These are phyloP conservation scores for Zygosaccharomyces gambellarensis DNA, from an alignment of 805 yeast species.

Conservation along the genomic window DNA sequence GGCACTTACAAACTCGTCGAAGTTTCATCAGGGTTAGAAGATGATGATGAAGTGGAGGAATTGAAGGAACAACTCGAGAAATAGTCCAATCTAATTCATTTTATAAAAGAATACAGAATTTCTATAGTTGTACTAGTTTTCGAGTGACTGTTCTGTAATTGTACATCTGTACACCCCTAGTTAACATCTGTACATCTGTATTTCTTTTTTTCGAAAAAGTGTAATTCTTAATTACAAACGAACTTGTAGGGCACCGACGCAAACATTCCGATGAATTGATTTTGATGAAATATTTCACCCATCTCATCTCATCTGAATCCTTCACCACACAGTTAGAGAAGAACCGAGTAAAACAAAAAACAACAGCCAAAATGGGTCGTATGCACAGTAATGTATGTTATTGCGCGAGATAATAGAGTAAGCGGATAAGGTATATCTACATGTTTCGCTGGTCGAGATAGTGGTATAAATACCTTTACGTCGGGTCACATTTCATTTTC, in stretches of 20 bases:
- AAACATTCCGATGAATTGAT: not conserved
- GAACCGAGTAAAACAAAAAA: conserved; percentile 27
- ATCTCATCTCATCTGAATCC: not conserved
- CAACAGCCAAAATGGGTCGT: conserved; percentile 92
- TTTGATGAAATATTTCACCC: not conserved
- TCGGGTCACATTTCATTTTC: conserved; percentile 25
- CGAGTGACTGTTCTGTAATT: not conserved
- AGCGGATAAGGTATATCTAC: not conserved
- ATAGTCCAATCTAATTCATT: not conserved
- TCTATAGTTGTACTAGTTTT: not conserved
- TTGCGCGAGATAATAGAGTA: not conserved
- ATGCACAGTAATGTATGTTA: conserved; percentile 92
- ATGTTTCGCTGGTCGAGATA: conserved; percentile 6
- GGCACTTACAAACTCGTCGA: conserved; percentile 52
- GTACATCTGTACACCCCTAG: not conserved
- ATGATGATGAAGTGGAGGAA: conserved; percentile 32
- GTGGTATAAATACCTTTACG: conserved; percentile 2
- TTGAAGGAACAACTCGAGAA: conserved; percentile 39
- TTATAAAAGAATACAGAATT: not conserved
- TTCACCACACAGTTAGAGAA: conserved; percentile 7
- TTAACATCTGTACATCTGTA: not conserved
- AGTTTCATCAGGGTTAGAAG: conserved; percentile 33
- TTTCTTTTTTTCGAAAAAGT: not conserved
- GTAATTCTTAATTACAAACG: not conserved
- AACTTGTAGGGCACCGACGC: not conserved